Percentiles rank a stretch among this genome's conserved stretches.
These are phyloP conservation scores for Cladophialophora carrionii DNA, from an alignment of 2,329 filamentous ascomycete species.

Conservation along the genomic window DNA sequence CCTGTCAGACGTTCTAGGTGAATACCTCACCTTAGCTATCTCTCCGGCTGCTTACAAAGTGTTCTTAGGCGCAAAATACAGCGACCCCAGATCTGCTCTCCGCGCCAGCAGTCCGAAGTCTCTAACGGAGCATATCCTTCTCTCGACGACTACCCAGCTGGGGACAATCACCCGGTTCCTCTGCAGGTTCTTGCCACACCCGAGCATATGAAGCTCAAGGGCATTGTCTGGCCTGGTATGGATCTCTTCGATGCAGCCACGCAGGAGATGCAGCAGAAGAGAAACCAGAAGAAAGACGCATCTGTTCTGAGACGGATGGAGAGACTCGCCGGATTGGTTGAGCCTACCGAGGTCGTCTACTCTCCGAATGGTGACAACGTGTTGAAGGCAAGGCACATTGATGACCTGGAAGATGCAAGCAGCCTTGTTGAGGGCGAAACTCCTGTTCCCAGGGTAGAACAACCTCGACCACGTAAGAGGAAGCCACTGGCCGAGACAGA, in stretches of 20 bases:
- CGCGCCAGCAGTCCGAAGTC: conserved; percentile 15
- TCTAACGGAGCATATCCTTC: conserved; percentile 11
- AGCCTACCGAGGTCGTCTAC: conserved; percentile 54
- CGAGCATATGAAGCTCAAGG: conserved; percentile 50
- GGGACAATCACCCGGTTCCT: conserved; percentile 7
- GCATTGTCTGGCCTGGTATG: conserved; percentile 56
- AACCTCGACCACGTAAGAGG: conserved; percentile 40
- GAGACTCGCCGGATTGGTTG: conserved; percentile 48
- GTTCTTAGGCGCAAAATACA: conserved; percentile 19
- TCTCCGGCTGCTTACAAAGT: conserved; percentile 6
- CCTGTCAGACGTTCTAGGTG: conserved; percentile 31
- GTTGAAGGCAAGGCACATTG: conserved; percentile 51
- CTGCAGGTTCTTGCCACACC: conserved; percentile 30
- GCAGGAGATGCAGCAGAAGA: conserved; percentile 52
- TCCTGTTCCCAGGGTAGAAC: conserved; percentile 44
- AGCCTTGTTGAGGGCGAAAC: conserved; percentile 53
- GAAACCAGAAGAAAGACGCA: conserved; percentile 57
- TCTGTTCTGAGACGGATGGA: conserved; percentile 53
- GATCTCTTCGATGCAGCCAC: conserved; percentile 57
- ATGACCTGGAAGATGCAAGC: conserved; percentile 54
- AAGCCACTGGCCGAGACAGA: conserved; percentile 44
- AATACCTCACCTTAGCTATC: not conserved
- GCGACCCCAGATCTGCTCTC: conserved; percentile 15
- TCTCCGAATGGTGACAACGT: conserved; percentile 49
- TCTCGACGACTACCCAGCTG: conserved; percentile 19